phyloP scores from a whole-genome alignment of 2,329 filamentous ascomycete species.

The Hymenoscyphus infarciens region DNA sequence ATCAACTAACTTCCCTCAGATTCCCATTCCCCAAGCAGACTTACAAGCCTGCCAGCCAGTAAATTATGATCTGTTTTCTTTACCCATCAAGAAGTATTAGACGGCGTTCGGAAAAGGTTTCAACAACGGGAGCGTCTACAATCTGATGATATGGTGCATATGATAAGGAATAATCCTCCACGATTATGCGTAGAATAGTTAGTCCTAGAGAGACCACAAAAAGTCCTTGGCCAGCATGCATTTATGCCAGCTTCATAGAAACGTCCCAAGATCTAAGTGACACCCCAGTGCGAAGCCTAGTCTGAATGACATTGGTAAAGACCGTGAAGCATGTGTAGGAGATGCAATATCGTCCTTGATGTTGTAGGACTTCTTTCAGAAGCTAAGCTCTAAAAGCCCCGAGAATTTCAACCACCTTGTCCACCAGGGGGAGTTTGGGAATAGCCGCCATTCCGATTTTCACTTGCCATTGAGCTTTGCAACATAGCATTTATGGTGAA shows the following conservation, averaged over 20 bases:
- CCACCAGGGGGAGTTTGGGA: conserved; percentile 46
- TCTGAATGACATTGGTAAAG: neutral
- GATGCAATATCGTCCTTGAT: neutral
- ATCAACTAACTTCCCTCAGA: conserved; percentile 10
- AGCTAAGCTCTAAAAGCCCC: neutral
- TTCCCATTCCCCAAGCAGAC: conserved; percentile 77
- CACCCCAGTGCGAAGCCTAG: neutral
- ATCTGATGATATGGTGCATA: conserved; percentile 30
- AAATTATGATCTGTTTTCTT: conserved; percentile 27
- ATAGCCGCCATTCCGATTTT: conserved; percentile 32
- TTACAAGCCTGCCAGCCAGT: conserved; percentile 50
- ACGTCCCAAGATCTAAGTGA: neutral
- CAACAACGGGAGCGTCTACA: conserved; percentile 47
- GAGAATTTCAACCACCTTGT: conserved; percentile 39
- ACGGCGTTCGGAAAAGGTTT: conserved; percentile 51
- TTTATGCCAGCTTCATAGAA: conserved; percentile 1
- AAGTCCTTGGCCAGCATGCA: conserved; percentile 13
- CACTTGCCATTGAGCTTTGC: conserved; percentile 30
- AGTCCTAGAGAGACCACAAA: conserved; percentile 26
- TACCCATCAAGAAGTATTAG: conserved; percentile 37
- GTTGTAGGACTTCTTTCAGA: neutral
- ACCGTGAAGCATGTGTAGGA: neutral
- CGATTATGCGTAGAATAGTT: conserved; percentile 35
- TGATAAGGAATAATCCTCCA: conserved; percentile 36
- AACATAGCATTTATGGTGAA: conserved; percentile 32